Conservation (phyloP, 352 stramenopile species). For the Thalassiosira hispida region DNA sequence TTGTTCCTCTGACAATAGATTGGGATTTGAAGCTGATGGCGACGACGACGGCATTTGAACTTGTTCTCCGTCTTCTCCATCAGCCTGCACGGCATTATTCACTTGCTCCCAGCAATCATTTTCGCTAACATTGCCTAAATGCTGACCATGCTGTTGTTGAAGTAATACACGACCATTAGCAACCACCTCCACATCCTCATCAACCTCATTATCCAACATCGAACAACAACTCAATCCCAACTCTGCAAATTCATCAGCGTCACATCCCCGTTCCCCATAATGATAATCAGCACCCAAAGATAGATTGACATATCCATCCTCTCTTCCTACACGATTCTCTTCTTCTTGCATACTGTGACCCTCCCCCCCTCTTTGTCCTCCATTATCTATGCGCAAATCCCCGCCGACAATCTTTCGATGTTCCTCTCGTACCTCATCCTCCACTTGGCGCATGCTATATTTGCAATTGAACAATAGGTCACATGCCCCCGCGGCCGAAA, state of each 20-base stretch:
- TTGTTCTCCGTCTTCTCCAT: neutral
- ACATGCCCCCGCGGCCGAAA: slow-evolving; percentile 33
- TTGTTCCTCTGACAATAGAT: slow-evolving; percentile 24
- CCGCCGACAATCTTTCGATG: neutral
- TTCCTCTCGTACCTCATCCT: slow-evolving; percentile 59
- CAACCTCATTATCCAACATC: slow-evolving; percentile 48
- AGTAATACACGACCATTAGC: neutral
- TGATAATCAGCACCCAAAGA: slow-evolving; percentile 25
- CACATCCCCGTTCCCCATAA: slow-evolving; percentile 18
- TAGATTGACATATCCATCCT: slow-evolving; percentile 32
- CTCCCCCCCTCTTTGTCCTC: neutral
- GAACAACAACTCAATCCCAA: slow-evolving; percentile 52
- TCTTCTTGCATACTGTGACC: neutral
- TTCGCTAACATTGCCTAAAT: neutral
- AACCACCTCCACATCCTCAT: slow-evolving; percentile 25
- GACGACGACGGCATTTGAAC: neutral
- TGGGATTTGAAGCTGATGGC: neutral
- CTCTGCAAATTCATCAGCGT: slow-evolving; percentile 29
- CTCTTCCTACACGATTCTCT: slow-evolving; percentile 6
- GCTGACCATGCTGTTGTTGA: neutral
- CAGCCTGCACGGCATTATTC: neutral
- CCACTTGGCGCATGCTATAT: slow-evolving; percentile 53
- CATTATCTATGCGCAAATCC: neutral
- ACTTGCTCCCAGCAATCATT: neutral
- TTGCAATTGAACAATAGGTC: slow-evolving; percentile 61